Evolutionary conservation across 2,329 filamentous ascomycete species (phyloP).

Genomic region (Trichoderma semiorbis): DNA sequence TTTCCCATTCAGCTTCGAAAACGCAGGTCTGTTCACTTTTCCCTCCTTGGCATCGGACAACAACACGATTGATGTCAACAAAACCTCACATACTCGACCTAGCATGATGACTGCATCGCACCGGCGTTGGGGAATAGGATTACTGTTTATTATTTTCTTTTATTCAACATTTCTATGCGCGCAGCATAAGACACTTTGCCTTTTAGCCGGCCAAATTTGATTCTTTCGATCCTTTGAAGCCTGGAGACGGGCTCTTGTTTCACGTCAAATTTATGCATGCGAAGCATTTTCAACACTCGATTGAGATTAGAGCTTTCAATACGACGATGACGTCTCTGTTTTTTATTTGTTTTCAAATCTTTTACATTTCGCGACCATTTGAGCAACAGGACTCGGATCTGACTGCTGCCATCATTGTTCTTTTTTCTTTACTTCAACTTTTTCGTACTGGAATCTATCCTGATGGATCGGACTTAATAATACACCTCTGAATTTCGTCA

Average conservation of each 20-base stretch:
- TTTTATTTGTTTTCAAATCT: background rate
- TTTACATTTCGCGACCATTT: background rate
- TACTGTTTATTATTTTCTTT: constrained; percentile 16
- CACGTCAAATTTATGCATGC: background rate
- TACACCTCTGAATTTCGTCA: background rate
- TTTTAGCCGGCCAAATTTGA: constrained; percentile 8
- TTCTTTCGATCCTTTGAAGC: constrained; percentile 10
- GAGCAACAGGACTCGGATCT: background rate
- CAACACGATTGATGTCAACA: constrained; percentile 24
- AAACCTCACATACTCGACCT: constrained; percentile 23
- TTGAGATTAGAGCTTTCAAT: constrained; percentile 5
- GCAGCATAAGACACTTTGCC: constrained; percentile 5
- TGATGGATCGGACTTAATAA: background rate
- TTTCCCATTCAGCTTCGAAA: background rate
- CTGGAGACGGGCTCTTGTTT: background rate
- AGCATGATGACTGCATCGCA: constrained; percentile 34
- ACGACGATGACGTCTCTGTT: background rate
- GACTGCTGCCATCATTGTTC: background rate
- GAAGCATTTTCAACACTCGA: background rate
- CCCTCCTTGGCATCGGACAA: constrained; percentile 18
- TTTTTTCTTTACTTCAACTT: background rate
- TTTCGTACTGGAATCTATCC: background rate
- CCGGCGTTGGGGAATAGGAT: constrained; percentile 31
- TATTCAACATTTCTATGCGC: background rate
- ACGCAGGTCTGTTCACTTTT: constrained; percentile 6